Conservation (phyloP, 129 eudicot species). For the Saposhnikovia divaricata region DNA sequence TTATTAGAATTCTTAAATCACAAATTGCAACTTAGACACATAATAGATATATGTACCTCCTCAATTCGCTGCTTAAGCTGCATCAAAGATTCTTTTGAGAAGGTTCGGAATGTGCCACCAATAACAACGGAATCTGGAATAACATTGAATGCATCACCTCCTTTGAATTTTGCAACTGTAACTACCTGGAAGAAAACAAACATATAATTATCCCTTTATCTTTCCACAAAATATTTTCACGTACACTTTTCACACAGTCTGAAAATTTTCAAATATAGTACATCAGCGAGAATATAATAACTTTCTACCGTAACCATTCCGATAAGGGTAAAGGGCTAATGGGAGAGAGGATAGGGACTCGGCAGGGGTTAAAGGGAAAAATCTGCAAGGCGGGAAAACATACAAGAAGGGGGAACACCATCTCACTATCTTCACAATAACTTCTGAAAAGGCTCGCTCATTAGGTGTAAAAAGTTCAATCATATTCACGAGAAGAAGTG, state of each 20-base stretch:
- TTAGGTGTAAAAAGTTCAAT: background rate
- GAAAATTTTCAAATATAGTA: background rate
- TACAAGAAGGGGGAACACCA: background rate
- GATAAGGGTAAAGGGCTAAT: background rate
- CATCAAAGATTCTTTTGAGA: conserved; percentile 37
- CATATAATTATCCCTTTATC: background rate
- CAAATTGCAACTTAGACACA: background rate
- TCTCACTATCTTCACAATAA: background rate
- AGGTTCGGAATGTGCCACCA: conserved; percentile 82
- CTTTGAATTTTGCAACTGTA: conserved; percentile 58
- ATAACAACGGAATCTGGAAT: conserved; percentile 70
- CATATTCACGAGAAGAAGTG: background rate
- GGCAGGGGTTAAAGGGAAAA: background rate
- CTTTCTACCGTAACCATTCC: background rate
- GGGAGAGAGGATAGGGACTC: background rate
- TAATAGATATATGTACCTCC: conserved; percentile 35
- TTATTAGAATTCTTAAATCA: background rate
- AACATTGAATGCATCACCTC: conserved; percentile 73
- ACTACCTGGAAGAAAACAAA: conserved; percentile 47
- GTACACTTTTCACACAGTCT: background rate
- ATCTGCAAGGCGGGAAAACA: background rate
- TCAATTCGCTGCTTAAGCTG: conserved; percentile 50
- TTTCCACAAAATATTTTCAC: background rate
- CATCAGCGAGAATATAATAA: background rate
- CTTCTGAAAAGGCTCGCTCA: background rate